phyloP scores from a whole-genome alignment of 2,329 filamentous ascomycete species.

The Lasiodiplodia sp. region DNA sequence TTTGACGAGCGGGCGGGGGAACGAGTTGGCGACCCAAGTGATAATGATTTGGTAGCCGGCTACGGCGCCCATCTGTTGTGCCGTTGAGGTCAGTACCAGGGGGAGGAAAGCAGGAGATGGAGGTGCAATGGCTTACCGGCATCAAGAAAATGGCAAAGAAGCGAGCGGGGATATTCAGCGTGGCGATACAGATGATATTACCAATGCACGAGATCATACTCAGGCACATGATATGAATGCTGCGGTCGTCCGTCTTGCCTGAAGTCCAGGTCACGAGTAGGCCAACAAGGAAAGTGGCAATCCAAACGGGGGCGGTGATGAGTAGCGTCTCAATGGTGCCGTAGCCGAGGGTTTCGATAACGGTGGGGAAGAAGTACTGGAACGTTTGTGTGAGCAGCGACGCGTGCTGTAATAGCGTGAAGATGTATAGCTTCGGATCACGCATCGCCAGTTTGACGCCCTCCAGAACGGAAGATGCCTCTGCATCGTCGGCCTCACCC shows the following conservation, averaged over 20 bases:
- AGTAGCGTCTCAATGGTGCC: slow-evolving; percentile 62
- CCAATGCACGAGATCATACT: slow-evolving; percentile 62
- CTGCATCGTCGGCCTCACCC: slow-evolving; percentile 52
- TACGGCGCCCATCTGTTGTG: slow-evolving; percentile 34
- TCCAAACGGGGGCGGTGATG: slow-evolving; percentile 67
- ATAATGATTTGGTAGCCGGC: slow-evolving; percentile 43
- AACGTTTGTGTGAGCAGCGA: slow-evolving; percentile 63
- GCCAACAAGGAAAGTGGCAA: slow-evolving; percentile 62
- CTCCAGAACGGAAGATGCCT: slow-evolving; percentile 50
- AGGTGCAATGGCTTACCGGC: slow-evolving; percentile 54
- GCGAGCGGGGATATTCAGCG: slow-evolving; percentile 58
- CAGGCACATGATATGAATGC: slow-evolving; percentile 62
- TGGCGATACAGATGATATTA: slow-evolving; percentile 63
- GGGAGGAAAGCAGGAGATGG: neutral
- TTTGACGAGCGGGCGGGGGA: slow-evolving; percentile 45
- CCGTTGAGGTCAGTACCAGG: neutral
- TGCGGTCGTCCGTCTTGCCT: slow-evolving; percentile 62
- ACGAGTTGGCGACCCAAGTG: slow-evolving; percentile 43
- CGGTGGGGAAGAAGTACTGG: slow-evolving; percentile 71
- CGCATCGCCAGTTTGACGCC: slow-evolving; percentile 58
- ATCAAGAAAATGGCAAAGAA: slow-evolving; percentile 71
- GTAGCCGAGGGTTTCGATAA: slow-evolving; percentile 68
- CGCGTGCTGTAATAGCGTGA: slow-evolving; percentile 63
- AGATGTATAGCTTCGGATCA: slow-evolving; percentile 62
- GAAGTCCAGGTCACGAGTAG: slow-evolving; percentile 64